Percentiles rank a stretch among this genome's conserved stretches.
Evolutionary conservation across 192 early-diverging fungal species (phyloP).

Genomic region (Coemansia sp.): DNA sequence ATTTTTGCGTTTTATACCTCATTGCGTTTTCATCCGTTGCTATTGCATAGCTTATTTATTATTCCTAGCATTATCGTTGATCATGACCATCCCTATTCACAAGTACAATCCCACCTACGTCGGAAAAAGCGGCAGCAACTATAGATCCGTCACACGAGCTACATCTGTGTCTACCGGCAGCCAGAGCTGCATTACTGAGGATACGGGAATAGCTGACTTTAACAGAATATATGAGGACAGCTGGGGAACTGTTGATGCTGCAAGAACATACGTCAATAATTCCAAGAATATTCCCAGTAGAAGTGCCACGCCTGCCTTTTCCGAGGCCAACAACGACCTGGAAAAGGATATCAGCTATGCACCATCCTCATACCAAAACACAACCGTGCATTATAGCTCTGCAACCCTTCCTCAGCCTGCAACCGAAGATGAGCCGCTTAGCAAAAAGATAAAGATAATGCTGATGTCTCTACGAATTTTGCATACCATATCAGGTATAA

Average conservation of each 20-base stretch:
- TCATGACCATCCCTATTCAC: conserved; percentile 14
- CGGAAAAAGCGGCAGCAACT: conserved; percentile 4
- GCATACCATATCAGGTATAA: conserved; percentile 6
- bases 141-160: background rate
- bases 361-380: background rate
- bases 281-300: background rate
- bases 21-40: background rate
- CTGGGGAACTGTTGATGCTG: background rate
- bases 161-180: background rate
- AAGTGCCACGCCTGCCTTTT: conserved; percentile 2
- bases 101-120: conserved; percentile 10
- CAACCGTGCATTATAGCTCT: background rate
- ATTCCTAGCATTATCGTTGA: background rate
- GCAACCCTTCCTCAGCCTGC: background rate
- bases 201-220: background rate
- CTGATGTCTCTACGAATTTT: conserved; percentile 15
- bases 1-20: background rate
- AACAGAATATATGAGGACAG: background rate
- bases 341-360: too few species aligned
- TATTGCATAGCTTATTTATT: background rate
- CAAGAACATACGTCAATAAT: conserved; percentile 1
- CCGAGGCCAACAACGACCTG: background rate
- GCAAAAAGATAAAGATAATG: background rate
- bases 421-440: conserved; percentile 1
- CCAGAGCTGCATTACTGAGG: background rate